Evolutionary conservation across 345 rosid genomes (phyloP), one percentile per base, ranked within the genome.

Genomic region (Arabis hirsuta): DNA sequence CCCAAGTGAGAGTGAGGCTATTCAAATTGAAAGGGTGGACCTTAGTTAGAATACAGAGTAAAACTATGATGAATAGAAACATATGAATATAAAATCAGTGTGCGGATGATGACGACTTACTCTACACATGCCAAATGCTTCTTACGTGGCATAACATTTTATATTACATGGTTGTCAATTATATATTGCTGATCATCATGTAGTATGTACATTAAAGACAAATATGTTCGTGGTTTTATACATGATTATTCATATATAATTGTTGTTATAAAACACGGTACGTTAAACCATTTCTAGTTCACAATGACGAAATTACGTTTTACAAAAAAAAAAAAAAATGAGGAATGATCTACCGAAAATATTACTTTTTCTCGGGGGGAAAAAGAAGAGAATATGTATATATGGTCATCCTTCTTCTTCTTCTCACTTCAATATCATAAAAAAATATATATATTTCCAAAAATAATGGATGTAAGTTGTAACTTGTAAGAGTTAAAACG

Each of bases 61-160:
- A 43, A 42, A n/a, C 12, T 20, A 2, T 13, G 43, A 9, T 45
- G 20, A 32, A 6, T 42, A 29, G 27, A 13, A 55, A 14, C 6
- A 20, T 16, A 11, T 29, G 32, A 1, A 36, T 29, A 24, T 26
- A 32, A 3, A 32, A 3, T 36, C 58, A 48, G 38, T 62, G 59
- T 62, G 66, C 14, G 10, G 59, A 39, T 76, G 59, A 39, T 76
- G 65, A 70, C 76, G 71, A 34, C 62, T 42, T 60, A 24, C 42
- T 11, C 24, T 31, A 69, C 71, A 63, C 53, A 61, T 67, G 71
- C 56, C 70, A 59, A 67, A 46, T 50, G 62, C 55, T 38, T 76
- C 67, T 50, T 41, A 76, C 80, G 80, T 76, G 72, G 62, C 80
- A 64, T 64, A 11, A n/a, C 38, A 38, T 41, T 55, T 57, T 51